Percentiles rank a stretch among this genome's conserved stretches.
These are phyloP conservation scores for Posidonia oceanica DNA, from an alignment of 116 monocot genomes.

Conservation along the genomic window DNA sequence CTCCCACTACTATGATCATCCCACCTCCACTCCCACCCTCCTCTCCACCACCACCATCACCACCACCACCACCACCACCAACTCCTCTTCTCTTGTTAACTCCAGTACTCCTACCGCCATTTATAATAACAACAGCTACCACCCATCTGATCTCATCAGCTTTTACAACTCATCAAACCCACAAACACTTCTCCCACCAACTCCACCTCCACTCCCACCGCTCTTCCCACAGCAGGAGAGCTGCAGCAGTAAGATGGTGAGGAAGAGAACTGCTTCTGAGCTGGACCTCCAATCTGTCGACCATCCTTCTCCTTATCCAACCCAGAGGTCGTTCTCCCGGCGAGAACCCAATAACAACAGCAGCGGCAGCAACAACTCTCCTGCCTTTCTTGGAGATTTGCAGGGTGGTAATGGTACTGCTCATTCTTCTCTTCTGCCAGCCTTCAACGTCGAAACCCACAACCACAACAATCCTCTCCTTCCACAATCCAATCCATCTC, in stretches of 20 bases:
- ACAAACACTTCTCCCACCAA: not conserved
- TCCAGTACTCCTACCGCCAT: constrained; percentile 4
- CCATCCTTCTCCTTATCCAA: constrained; percentile 7
- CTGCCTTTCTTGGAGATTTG: constrained; percentile 4
- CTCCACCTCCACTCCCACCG: not conserved
- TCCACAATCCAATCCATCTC: not conserved
- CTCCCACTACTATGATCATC: constrained; percentile 2
- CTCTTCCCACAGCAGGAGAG: not conserved
- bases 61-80: not conserved
- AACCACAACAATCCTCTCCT: constrained; percentile 1
- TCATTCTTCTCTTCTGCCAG: constrained; percentile 10
- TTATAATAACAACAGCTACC: constrained; percentile 1
- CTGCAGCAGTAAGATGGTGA: constrained; percentile 29
- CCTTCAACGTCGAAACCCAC: constrained; percentile 4
- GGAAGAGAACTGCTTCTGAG: constrained; percentile 67
- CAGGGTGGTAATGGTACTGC: constrained; percentile 1
- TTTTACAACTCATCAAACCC: not conserved
- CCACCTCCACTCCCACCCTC: not conserved
- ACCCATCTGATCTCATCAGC: not conserved
- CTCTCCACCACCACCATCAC: not conserved
- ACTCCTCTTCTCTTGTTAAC: constrained; percentile 9
- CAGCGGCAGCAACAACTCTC: not conserved
- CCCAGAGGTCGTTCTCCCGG: constrained; percentile 10
- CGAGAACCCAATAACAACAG: constrained; percentile 4
- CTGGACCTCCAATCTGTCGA: constrained; percentile 51